Evolutionary conservation across 1,139 yeast species (phyloP).

Genomic region (Geotrichum fermentans): DNA sequence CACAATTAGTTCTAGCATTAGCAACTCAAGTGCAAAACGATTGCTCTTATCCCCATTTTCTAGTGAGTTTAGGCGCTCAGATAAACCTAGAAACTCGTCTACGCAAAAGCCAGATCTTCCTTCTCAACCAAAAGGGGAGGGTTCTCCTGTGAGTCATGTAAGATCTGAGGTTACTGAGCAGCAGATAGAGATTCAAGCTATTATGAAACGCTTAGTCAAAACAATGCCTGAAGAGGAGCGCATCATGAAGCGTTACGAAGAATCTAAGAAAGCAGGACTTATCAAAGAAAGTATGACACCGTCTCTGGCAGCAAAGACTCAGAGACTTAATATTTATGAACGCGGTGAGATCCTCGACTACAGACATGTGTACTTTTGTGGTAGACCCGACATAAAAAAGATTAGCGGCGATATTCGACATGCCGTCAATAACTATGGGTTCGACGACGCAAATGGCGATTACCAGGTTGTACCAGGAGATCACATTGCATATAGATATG

Average conservation of each 20-base stretch:
- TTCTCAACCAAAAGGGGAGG: not conserved
- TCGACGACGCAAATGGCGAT: slow-evolving; percentile 67
- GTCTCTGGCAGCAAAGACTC: slow-evolving; percentile 27
- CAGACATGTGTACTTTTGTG: slow-evolving; percentile 43
- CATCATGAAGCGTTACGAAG: slow-evolving; percentile 15
- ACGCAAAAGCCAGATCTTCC: not conserved
- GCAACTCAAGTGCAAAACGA: slow-evolving; percentile 14
- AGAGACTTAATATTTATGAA: slow-evolving; percentile 45
- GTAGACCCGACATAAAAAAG: slow-evolving; percentile 30
- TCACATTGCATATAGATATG: slow-evolving; percentile 72
- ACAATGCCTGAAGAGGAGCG: slow-evolving; percentile 23
- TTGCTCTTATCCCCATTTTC: slow-evolving; percentile 17
- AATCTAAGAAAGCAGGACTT: slow-evolving; percentile 14
- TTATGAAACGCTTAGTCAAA: slow-evolving; percentile 25
- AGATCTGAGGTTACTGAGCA: slow-evolving; percentile 8
- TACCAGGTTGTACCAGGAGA: slow-evolving; percentile 56
- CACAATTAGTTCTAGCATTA: slow-evolving; percentile 10
- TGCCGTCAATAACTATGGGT: slow-evolving; percentile 52
- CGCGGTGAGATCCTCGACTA: slow-evolving; percentile 47
- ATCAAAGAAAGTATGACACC: slow-evolving; percentile 27
- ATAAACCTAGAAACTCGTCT: not conserved
- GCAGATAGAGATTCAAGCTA: slow-evolving; percentile 22
- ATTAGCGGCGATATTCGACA: slow-evolving; percentile 43
- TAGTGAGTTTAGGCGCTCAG: slow-evolving; percentile 8
- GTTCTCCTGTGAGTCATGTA: not conserved